Evolutionary conservation across 2,329 filamentous ascomycete genomes (phyloP), one percentile per base, ranked within the genome.

Genomic region (Sclerotinia subarctica): DNA sequence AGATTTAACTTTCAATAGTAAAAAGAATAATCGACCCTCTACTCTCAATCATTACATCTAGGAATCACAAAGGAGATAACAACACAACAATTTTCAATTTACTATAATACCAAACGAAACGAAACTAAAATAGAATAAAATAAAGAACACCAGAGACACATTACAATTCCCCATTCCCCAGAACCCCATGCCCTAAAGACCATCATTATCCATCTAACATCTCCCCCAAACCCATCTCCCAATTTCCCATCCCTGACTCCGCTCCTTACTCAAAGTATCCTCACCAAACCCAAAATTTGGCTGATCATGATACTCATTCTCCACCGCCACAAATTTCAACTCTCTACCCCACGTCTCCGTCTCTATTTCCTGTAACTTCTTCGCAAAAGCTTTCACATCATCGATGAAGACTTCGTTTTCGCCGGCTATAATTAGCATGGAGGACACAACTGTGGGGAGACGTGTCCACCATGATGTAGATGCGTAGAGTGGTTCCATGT

Each of bases 351-450:
- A 54, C 4, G 70, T 26, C 6, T 71, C 47, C 32, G 17, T 73
- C 21, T 66, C 69, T 44, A 64, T 60, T 5, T 70, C 71, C 71
- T 80, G 79, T 35, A 88, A 78, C 67, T 80, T 83, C 58, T n/a
- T 77, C 75, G 29, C 78, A 79, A 70, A 88, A 26, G 82, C 80
- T 60, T 80, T 73, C 62, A 89, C 87, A 19, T 82, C 80, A 71
- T 87, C 86, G 46, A 86, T 76, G 35, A 89, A 70, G 19, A 87
- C 78, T 77, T 89, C 87, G 60, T 83, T 81, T 0, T 78, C 82
- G 0, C 87, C 87, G 1, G 79, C 84, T 70, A 83, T 82, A 6
- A 89, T 79, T 32, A 87, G 73, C 1, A 88, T 78, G 53, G 82
- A 79, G 26, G 80, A 77, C 3, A 85, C 80, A 8, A 6, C 19